phyloP scores from a whole-genome alignment of 139 green algal genomes.

The Micractinium conductrix region DNA sequence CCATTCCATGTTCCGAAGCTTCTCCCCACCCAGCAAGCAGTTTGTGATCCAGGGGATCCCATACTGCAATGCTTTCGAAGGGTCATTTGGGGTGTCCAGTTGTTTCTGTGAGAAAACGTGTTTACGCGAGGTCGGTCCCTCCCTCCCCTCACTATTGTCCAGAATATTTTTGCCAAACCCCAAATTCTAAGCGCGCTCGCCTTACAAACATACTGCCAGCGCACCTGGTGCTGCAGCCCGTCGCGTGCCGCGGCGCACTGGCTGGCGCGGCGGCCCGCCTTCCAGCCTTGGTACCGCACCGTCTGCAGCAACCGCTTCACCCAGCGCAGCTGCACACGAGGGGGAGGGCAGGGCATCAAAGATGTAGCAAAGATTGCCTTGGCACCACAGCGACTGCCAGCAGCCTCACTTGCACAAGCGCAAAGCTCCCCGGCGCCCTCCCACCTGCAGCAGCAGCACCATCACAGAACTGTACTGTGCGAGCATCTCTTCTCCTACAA shows the following conservation, averaged over 20 bases:
- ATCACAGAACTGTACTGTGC: slow-evolving; percentile 47
- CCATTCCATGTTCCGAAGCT: no score
- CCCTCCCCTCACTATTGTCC: no score
- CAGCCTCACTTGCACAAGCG: not conserved
- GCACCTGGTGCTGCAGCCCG: slow-evolving; percentile 27
- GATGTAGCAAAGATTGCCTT: not conserved
- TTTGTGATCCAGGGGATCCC: no score
- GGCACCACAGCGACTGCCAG: not conserved
- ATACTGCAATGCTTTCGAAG: no score
- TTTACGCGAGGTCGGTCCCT: no score
- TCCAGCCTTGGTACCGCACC: slow-evolving; percentile 18
- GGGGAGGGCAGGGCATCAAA: not conserved
- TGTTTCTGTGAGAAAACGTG: no score
- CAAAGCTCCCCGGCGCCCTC: no score
- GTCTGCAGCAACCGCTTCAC: slow-evolving; percentile 22
- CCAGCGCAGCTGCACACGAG: slow-evolving; percentile 30
- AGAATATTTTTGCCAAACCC: no score
- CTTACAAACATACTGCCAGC: no score
- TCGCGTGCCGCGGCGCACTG: not conserved
- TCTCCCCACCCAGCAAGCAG: no score
- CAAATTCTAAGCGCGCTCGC: no score
- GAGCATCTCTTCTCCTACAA: slow-evolving; percentile 38
- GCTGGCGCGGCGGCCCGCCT: slow-evolving; percentile 4
- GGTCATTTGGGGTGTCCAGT: no score
- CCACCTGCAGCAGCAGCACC: slow-evolving; percentile 54